Evolutionary conservation across 192 early-diverging fungal species (phyloP).

Genomic region (Rhizoclosmatium globosum): DNA sequence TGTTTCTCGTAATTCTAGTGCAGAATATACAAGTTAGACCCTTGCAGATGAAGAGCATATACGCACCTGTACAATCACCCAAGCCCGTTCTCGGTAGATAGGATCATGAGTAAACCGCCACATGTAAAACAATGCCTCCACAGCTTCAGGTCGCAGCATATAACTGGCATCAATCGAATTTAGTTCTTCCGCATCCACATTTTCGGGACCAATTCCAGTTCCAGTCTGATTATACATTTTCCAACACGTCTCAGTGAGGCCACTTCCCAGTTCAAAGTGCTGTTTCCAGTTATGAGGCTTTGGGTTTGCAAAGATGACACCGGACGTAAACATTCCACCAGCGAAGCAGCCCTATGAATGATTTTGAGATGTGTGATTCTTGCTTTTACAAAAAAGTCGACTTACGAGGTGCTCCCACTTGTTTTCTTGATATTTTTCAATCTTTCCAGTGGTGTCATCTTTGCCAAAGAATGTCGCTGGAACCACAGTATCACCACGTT

Average conservation of each 20-base stretch:
- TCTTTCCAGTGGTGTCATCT: no score
- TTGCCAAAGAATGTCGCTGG: no score
- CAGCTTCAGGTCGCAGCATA: constrained; percentile 40
- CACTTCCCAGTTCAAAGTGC: constrained; percentile 39
- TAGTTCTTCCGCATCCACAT: constrained; percentile 48
- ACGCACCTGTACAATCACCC: constrained; percentile 34
- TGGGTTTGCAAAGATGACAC: constrained; percentile 47
- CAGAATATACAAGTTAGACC: no score
- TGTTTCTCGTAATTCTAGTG: constrained; percentile 9
- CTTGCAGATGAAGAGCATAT: no score
- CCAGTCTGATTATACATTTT: constrained; percentile 74
- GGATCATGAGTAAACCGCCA: constrained; percentile 60
- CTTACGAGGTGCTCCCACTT: no score
- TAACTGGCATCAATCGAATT: constrained; percentile 22
- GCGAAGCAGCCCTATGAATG: constrained; percentile 59
- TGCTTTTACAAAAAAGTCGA: no score
- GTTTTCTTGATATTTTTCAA: no score
- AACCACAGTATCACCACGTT: no score
- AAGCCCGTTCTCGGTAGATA: constrained; percentile 58
- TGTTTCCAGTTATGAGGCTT: constrained; percentile 43
- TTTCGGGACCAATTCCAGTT: constrained; percentile 82
- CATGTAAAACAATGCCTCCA: constrained; percentile 53
- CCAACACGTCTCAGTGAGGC: constrained; percentile 52
- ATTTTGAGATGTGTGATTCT: no score
- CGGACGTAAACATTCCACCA: constrained; percentile 73